Evolutionary conservation across 257 asterid species (phyloP).

Genomic region (Petunia axillaris): DNA sequence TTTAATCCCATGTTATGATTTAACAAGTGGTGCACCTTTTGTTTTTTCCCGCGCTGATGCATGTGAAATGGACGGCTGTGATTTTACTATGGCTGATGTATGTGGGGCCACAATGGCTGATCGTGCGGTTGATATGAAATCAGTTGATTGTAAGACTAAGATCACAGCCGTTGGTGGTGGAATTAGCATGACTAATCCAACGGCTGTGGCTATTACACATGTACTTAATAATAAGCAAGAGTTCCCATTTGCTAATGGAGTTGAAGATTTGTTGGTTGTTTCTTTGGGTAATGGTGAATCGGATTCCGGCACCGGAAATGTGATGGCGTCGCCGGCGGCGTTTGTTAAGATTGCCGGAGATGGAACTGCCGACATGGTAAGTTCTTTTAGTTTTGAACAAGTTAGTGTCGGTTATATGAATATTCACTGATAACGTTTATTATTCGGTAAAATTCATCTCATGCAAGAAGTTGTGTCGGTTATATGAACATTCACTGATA

Average conservation of each 20-base stretch:
- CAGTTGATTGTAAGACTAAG: conserved; percentile 61
- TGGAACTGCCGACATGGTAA: conserved; percentile 88
- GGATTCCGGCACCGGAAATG: conserved; percentile 31
- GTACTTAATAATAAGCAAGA: conserved; percentile 84
- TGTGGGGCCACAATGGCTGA: conserved; percentile 63
- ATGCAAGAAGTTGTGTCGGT: too few species aligned
- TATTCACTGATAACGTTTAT: too few species aligned
- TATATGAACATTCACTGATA: too few species aligned
- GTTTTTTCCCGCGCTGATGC: conserved; percentile 90
- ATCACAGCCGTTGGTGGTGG: conserved; percentile 72
- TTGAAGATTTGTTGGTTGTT: conserved; percentile 64
- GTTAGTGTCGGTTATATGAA: too few species aligned
- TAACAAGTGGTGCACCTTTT: conserved; percentile 62
- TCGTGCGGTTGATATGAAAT: conserved; percentile 46
- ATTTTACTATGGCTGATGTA: conserved; percentile 63
- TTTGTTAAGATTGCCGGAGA: conserved; percentile 67
- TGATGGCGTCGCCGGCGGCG: conserved; percentile 31
- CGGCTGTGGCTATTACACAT: conserved; percentile 87
- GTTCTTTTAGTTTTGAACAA: background rate
- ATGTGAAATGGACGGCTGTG: conserved; percentile 74
- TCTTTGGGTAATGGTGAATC: conserved; percentile 66
- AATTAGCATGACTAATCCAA: conserved; percentile 70
- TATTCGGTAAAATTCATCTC: too few species aligned
- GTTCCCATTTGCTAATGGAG: conserved; percentile 73
- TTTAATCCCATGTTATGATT: conserved; percentile 81